phyloP scores from a whole-genome alignment of 2,329 filamentous ascomycete genomes.

The Ceratocystis smalleyi region DNA sequence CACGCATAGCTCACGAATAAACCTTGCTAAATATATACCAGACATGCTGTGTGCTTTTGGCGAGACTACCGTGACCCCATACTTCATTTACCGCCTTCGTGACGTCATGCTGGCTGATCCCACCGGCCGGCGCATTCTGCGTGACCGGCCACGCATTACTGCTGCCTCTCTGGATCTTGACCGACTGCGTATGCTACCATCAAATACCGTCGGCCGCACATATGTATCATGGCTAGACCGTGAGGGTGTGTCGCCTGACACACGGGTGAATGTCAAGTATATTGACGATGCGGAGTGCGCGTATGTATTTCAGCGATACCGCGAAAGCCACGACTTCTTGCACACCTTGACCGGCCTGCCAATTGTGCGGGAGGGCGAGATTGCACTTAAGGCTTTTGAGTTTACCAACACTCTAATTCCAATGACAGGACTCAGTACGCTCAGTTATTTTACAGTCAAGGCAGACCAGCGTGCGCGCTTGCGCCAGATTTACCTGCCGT shows the following conservation, averaged over 20 bases:
- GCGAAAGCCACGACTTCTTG: slow-evolving; percentile 96
- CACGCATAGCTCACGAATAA: too few relatives aligned
- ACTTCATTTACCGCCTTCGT: slow-evolving; percentile 84
- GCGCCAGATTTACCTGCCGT: slow-evolving; percentile 63
- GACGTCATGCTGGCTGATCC: slow-evolving; percentile 74
- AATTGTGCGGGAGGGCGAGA: slow-evolving; percentile 83
- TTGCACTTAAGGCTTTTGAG: slow-evolving; percentile 96
- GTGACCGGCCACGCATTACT: slow-evolving; percentile 75
- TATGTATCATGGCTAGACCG: slow-evolving; percentile 88
- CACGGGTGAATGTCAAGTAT: slow-evolving; percentile 65
- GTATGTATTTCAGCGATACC: slow-evolving; percentile 96
- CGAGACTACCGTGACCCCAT: slow-evolving; percentile 85
- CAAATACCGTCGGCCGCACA: slow-evolving; percentile 59
- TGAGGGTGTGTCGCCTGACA: slow-evolving; percentile 86
- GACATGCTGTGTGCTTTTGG: slow-evolving; percentile 91
- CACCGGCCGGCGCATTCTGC: slow-evolving; percentile 80
- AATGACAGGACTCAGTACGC: slow-evolving; percentile 80
- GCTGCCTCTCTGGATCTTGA: slow-evolving; percentile 53
- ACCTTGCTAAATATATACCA: slow-evolving; percentile 22
- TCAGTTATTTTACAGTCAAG: slow-evolving; percentile 77
- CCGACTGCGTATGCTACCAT: slow-evolving; percentile 54
- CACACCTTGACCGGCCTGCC: slow-evolving; percentile 86
- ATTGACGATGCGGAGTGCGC: slow-evolving; percentile 92
- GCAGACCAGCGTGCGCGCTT: slow-evolving; percentile 63
- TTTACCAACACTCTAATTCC: slow-evolving; percentile 87